These are phyloP conservation scores for Cordyceps tenuipes DNA, from an alignment of 2,329 filamentous ascomycete genomes.

Conservation along the genomic window DNA sequence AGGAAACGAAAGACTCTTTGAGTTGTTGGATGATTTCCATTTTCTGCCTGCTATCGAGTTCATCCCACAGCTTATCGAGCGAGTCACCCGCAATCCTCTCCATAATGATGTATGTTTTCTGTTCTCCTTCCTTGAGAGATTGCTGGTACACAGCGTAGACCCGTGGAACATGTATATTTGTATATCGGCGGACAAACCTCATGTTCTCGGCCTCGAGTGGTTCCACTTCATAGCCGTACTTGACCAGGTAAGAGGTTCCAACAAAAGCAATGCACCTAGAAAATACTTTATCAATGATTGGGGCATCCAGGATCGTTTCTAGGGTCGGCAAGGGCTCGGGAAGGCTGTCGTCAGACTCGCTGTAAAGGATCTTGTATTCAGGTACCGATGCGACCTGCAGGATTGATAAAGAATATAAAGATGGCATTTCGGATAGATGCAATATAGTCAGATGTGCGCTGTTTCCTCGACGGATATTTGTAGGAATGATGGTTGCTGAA, in stretches of 20 bases:
- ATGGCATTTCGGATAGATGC: neutral
- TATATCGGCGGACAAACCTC: constrained; percentile 4
- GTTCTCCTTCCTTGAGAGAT: neutral
- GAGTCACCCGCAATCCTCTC: constrained; percentile 9
- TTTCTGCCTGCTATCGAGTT: neutral
- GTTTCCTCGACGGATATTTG: no score
- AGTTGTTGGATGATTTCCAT: neutral
- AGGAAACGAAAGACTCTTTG: constrained; percentile 1
- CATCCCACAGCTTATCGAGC: constrained; percentile 12
- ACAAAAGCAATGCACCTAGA: constrained; percentile 4
- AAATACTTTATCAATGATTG: constrained; percentile 1
- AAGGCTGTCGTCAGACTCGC: neutral
- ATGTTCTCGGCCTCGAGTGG: constrained; percentile 12
- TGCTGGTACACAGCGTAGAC: constrained; percentile 13
- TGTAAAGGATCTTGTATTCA: constrained; percentile 9
- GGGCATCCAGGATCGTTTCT: constrained; percentile 12
- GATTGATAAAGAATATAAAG: neutral
- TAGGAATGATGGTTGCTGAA: no score
- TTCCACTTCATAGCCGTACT: constrained; percentile 12
- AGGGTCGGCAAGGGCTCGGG: constrained; percentile 12
- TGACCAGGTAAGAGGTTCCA: constrained; percentile 10
- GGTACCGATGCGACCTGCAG: neutral
- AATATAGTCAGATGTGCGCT: no score
- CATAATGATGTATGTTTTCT: constrained; percentile 15
- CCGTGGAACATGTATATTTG: constrained; percentile 9